Evolutionary conservation across 2,329 filamentous ascomycete genomes (phyloP).

Genomic region (Diaporthe vexans): DNA sequence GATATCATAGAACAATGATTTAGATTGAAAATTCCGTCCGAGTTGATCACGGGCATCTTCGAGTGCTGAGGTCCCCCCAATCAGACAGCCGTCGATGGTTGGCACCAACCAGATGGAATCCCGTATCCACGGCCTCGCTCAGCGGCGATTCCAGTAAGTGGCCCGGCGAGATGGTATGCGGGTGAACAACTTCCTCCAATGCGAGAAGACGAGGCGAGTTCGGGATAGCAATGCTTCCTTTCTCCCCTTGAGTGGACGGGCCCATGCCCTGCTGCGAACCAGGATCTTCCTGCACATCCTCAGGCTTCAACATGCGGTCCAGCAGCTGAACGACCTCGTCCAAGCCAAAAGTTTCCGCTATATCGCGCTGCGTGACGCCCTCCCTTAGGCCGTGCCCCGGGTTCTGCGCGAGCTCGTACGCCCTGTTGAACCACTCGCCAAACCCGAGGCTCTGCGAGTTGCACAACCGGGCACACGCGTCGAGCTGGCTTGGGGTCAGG

Average conservation of each 20-base stretch:
- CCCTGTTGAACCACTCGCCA: slow-evolving; percentile 25
- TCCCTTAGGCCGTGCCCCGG: slow-evolving; percentile 21
- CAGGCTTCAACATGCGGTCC: slow-evolving; percentile 26
- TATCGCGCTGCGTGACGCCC: slow-evolving; percentile 25
- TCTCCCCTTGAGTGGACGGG: not conserved
- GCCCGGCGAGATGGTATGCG: slow-evolving; percentile 32
- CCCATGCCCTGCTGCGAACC: not conserved
- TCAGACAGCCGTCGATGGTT: slow-evolving; percentile 19
- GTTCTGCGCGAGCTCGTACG: slow-evolving; percentile 18
- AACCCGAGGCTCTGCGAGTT: slow-evolving; percentile 29
- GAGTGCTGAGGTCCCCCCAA: not conserved
- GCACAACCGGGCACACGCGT: slow-evolving; percentile 21
- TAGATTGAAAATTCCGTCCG: not conserved
- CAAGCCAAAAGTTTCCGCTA: slow-evolving; percentile 2
- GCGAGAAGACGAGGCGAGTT: slow-evolving; percentile 1
- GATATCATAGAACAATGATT: not conserved
- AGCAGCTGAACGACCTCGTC: slow-evolving; percentile 21
- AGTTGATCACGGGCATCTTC: not conserved
- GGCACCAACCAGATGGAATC: slow-evolving; percentile 41
- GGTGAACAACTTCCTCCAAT: slow-evolving; percentile 21
- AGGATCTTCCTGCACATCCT: slow-evolving; percentile 8
- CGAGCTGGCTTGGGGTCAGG: slow-evolving; percentile 23
- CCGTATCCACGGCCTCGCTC: slow-evolving; percentile 33
- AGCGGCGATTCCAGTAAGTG: slow-evolving; percentile 25
- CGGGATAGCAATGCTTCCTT: slow-evolving; percentile 21